Percentiles rank a stretch among this genome's conserved stretches.
These are phyloP conservation scores for Cladosporium sp. DNA, from an alignment of 2,329 filamentous ascomycete genomes.

Conservation along the genomic window DNA sequence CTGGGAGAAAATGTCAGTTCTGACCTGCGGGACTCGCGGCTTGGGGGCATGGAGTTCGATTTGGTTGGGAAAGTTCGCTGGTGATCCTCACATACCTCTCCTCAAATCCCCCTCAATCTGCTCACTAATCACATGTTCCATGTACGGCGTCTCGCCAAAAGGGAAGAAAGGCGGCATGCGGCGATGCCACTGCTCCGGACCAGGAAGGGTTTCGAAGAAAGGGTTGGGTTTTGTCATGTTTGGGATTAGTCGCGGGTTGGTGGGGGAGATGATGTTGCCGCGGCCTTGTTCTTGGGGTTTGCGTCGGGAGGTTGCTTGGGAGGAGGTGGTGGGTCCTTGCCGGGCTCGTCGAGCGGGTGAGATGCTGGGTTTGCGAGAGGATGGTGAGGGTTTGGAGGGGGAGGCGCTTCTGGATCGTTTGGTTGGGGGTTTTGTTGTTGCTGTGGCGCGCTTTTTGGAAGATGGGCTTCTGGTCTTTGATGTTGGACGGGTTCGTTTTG, in stretches of 20 bases:
- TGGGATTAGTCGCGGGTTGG: conserved; percentile 16
- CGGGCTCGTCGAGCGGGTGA: no score
- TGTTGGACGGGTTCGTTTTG: not conserved
- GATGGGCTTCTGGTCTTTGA: not conserved
- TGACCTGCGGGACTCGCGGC: no score
- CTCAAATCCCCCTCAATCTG: conserved; percentile 27
- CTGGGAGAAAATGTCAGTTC: not conserved
- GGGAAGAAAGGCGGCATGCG: conserved; percentile 27
- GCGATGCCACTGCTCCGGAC: conserved; percentile 27
- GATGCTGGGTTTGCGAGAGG: not conserved
- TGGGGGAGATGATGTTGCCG: conserved; percentile 14
- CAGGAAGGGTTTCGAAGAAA: conserved; percentile 27
- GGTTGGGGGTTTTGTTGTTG: not conserved
- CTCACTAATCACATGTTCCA: conserved; percentile 23
- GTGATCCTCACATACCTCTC: no score
- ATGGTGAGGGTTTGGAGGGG: not conserved
- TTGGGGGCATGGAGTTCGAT: no score
- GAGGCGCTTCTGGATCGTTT: not conserved
- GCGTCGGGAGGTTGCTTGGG: not conserved
- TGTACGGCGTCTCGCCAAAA: conserved; percentile 29
- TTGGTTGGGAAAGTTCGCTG: no score
- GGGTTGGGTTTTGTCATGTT: conserved; percentile 19
- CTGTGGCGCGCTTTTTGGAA: not conserved
- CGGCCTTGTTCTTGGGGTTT: no score
- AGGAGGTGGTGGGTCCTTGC: not conserved